Evolutionary conservation across 805 yeast genomes (phyloP), one percentile per base, ranked within the genome.

Genomic region (Kurtzmaniella fragi): DNA sequence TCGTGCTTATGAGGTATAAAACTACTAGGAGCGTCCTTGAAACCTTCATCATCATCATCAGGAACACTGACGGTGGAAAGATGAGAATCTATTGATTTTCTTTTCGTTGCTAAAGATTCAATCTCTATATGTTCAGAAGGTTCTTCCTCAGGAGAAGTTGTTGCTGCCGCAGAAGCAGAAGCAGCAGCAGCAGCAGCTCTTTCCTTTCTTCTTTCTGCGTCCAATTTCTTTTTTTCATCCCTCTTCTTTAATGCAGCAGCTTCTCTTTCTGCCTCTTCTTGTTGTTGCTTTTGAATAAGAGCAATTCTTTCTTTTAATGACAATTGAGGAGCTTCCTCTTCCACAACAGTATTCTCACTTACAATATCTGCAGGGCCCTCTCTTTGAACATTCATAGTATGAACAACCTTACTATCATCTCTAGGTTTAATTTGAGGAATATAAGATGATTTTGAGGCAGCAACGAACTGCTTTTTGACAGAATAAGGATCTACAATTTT

Each of bases 221-320:
- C 25, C 25, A 20, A 20, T 20, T 20, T 20, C 54, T 77, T 78
- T 56, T 73, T 71, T 54, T 69, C 75, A 41, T 70, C 73, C 41
- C 70, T 71, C 51, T 72, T 74, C 48, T 71, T 73, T 52, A 72
- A 47, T 6, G 82, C 77, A 3, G 75, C 75, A 3, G 79, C 82
- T 46, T 78, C 90, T 41, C 78, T 67, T 43, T 82, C 91, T 15
- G 82, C 85, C 50, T 87, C 95, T 53, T 84, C 84, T 42, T 76
- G 77, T 54, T 87, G 96, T 42, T 81, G 80, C 53, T 86, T 77
- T 57, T 90, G 95, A 37, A 91, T 68, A 52, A 86, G 52, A 4
- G 88, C 87, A 55, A 91, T 88, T 47, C 98, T 75, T 50, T 93
- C 97, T 55, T 84, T 84, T 50, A 91, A 67, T 41, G 95, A 82